Base-by-base conservation (phyloP, 2,329 filamentous ascomycete species). In the Arthrobotrys iridis region DNA sequence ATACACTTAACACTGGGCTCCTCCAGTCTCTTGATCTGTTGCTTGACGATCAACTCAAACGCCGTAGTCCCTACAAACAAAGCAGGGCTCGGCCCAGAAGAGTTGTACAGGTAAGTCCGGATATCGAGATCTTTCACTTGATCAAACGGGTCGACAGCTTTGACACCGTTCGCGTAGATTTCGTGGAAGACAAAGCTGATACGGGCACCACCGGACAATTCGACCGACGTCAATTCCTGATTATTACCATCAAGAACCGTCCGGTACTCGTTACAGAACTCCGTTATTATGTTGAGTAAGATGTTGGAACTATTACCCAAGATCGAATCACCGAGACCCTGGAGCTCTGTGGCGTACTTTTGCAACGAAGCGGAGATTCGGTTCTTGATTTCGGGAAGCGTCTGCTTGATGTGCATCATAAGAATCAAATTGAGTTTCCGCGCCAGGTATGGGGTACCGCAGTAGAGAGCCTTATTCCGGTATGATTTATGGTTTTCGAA, bases 391-490 rank as follows among this genome's bases (percentile, higher is more conserved):
- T 99, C 95, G 41, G 95, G 95, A 11, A 99, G 88, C 0, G 95
- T 99, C 85, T 99, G 94, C 85, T 99, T 99, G 86, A 99, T 99
- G 85, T 99, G 95, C 95, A 99, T 99, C 94, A 99, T 98, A 79
- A 99, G 87, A 81, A 99, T 98, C 87, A 99, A 86, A 84, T 99
- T 99, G 75, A 99, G 88, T 84, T 99, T 99, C 79, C 94, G 90
- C 2, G 95, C 95, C 74, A 99, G 86, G 81, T 99, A 99, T 2
- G 95, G 95, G 2, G 95, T 99, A 82, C 95, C 95, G 83, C 95
- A 99, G 86, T 99, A 99, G 4, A 93, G 92, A 81, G 93, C 93
- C 89, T 99, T 99, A 85, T 98, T 99, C 76, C 93, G 88, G 84
- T 99, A 99, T 33, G 95, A 94, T 85, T 96, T 96, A 87, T 99